phyloP scores from a whole-genome alignment of 2,329 filamentous ascomycete genomes.

The Aspergillus proliferans region DNA sequence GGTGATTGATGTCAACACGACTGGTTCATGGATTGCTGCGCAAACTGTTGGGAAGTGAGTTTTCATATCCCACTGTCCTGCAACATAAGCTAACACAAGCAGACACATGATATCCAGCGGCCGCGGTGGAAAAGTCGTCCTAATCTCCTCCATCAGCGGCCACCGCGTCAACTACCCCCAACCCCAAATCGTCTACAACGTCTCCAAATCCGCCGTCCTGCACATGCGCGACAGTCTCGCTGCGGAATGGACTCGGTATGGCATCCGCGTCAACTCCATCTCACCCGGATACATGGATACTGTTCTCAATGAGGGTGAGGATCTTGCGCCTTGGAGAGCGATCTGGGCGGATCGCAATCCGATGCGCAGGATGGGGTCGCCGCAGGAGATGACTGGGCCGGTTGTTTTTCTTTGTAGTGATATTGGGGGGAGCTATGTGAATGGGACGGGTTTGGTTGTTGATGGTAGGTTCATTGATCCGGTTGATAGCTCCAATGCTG shows the following conservation, averaged over 20 bases:
- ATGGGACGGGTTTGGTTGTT: constrained; percentile 59
- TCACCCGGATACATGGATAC: constrained; percentile 73
- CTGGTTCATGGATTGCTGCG: constrained; percentile 62
- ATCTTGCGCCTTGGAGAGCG: constrained; percentile 47
- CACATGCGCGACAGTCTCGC: constrained; percentile 60
- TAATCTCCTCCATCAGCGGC: constrained; percentile 62
- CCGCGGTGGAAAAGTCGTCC: constrained; percentile 56
- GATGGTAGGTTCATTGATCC: constrained; percentile 42
- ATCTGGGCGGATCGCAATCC: constrained; percentile 57
- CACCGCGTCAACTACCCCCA: constrained; percentile 66
- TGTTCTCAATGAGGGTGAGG: constrained; percentile 61
- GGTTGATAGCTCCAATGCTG: background rate
- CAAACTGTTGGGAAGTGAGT: constrained; percentile 52
- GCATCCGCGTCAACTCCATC: constrained; percentile 64
- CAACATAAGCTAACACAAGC: background rate
- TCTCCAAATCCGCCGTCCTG: constrained; percentile 61
- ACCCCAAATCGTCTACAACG: constrained; percentile 66
- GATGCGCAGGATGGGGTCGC: constrained; percentile 57
- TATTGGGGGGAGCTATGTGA: constrained; percentile 60
- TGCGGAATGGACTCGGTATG: constrained; percentile 64
- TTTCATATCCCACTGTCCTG: background rate
- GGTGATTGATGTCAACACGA: constrained; percentile 66
- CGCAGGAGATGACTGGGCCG: constrained; percentile 57
- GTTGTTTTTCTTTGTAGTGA: constrained; percentile 56
- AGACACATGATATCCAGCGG: constrained; percentile 49